Conservation (phyloP, 192 early-diverging fungal species). For the Thamnidium elegans region DNA sequence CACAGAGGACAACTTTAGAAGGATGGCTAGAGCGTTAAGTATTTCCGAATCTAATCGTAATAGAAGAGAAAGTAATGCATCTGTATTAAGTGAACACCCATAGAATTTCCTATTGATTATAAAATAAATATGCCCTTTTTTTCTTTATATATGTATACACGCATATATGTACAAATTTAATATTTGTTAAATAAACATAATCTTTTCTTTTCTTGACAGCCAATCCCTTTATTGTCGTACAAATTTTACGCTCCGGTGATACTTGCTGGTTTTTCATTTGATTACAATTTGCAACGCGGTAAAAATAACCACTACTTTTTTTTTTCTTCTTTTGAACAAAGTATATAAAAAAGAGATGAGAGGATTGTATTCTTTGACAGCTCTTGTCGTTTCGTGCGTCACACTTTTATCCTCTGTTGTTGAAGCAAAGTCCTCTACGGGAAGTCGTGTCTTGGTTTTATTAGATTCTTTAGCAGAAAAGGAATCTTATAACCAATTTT, state of each 20-base stretch:
- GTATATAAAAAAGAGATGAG: constrained; percentile 9
- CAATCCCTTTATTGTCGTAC: no score
- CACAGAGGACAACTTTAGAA: neutral
- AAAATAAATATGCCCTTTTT: constrained; percentile 3
- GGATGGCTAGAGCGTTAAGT: constrained; percentile 9
- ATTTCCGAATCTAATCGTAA: neutral
- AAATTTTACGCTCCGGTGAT: neutral
- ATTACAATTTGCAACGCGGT: constrained; percentile 6
- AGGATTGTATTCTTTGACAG: constrained; percentile 9
- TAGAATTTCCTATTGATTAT: neutral
- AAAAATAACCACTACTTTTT: no score
- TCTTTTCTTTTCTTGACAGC: no score
- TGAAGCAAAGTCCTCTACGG: constrained; percentile 61
- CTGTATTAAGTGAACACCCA: constrained; percentile 9
- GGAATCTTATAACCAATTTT: constrained; percentile 53
- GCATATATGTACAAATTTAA: no score
- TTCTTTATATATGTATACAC: neutral
- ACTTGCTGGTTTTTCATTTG: constrained; percentile 5
- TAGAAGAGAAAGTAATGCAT: constrained; percentile 14
- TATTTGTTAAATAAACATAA: no score
- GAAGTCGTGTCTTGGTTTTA: constrained; percentile 65
- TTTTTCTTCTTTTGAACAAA: neutral
- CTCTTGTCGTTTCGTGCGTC: constrained; percentile 10
- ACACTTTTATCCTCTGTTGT: neutral
- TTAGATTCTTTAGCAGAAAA: constrained; percentile 53